A percentile compares a stretch with the other conserved stretches of the same genome.
Evolutionary conservation across 148 eudicot species (phyloP).

Genomic region (Camellia lanceoleosa): DNA sequence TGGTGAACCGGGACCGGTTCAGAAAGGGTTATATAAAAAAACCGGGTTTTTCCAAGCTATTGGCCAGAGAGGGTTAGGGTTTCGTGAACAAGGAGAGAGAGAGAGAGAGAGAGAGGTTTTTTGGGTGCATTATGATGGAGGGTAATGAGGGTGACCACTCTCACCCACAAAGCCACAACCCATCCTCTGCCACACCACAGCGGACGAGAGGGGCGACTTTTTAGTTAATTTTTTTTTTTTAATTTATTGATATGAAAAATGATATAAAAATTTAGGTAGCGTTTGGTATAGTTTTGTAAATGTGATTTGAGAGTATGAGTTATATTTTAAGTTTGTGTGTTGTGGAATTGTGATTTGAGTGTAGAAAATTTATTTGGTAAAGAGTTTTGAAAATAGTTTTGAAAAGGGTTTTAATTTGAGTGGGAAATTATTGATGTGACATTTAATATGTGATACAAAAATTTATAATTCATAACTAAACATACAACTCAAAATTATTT

Average conservation of each 20-base stretch:
- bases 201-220: constrained; percentile 30
- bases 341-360: no score
- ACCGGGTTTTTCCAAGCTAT: not conserved
- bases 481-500: no score
- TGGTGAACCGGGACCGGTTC: constrained; percentile 22
- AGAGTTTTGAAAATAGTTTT: no score
- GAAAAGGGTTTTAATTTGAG: no score
- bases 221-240: not conserved
- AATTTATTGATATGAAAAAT: not conserved
- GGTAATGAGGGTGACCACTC: constrained; percentile 16
- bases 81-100: not conserved
- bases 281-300: no score
- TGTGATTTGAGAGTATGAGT: no score
- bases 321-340: no score
- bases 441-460: no score
- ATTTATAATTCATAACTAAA: no score
- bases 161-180: not conserved
- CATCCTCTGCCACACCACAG: constrained; percentile 16
- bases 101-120: not conserved
- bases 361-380: no score
- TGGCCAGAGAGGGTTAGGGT: not conserved
- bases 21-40: not conserved
- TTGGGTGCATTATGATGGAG: constrained; percentile 9
- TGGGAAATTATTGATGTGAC: no score
- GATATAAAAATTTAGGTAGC: no score